Conservation (phyloP, 441 rosid genomes). For the Codiaeum variegatum region DNA sequence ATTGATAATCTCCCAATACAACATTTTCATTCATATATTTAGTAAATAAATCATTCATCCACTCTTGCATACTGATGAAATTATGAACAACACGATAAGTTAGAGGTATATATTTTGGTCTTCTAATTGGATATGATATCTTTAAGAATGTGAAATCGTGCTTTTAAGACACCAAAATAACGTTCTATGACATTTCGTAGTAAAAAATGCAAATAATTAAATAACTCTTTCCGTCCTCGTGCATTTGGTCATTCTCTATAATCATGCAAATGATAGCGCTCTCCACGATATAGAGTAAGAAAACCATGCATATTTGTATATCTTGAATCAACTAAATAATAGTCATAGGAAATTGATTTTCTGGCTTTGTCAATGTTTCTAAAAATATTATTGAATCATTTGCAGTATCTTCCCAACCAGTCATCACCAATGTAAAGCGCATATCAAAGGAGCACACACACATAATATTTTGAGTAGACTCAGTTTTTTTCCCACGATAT, state of each 20-base stretch:
- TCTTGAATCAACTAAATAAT: neutral
- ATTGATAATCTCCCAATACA: too few relatives aligned
- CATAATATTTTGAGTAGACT: neutral
- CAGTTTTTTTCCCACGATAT: neutral
- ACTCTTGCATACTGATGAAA: too few relatives aligned
- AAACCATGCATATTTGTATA: neutral
- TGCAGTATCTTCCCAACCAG: neutral
- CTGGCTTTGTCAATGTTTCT: neutral
- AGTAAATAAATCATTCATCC: too few relatives aligned
- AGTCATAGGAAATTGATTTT: neutral
- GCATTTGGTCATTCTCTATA: neutral
- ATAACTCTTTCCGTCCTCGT: too few relatives aligned
- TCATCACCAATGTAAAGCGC: neutral
- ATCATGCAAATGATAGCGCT: neutral
- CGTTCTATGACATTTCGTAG: too few relatives aligned
- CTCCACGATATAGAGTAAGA: neutral
- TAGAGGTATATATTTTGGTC: too few relatives aligned
- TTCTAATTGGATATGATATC: too few relatives aligned
- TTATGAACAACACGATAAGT: too few relatives aligned
- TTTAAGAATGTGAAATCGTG: too few relatives aligned
- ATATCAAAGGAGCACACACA: constrained; percentile 2
- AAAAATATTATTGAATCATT: neutral
- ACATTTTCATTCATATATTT: too few relatives aligned
- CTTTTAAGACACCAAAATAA: too few relatives aligned
- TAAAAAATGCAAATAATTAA: too few relatives aligned